phyloP scores from a whole-genome alignment of 192 early-diverging fungal species.

The Coemansia sp. region DNA sequence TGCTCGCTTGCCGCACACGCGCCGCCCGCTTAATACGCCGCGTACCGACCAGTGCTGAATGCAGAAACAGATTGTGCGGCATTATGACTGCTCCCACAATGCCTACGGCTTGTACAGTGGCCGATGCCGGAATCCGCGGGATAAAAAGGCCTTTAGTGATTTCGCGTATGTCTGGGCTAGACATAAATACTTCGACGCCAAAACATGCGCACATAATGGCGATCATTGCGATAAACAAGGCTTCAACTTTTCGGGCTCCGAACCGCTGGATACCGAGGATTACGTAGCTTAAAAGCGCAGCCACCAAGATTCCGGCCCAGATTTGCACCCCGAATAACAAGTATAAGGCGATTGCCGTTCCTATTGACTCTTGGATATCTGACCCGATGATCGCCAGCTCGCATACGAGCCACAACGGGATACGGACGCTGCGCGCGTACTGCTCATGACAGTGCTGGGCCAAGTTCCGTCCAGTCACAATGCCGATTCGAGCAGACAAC shows the following conservation, averaged over 20 bases:
- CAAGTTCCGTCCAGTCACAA: slow-evolving; percentile 64
- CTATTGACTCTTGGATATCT: slow-evolving; percentile 81
- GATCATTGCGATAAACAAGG: slow-evolving; percentile 72
- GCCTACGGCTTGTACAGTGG: slow-evolving; percentile 65
- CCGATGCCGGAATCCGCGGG: slow-evolving; percentile 57
- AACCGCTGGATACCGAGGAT: slow-evolving; percentile 67
- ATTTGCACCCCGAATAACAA: slow-evolving; percentile 70
- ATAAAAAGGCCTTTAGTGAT: slow-evolving; percentile 58
- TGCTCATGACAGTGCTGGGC: slow-evolving; percentile 56
- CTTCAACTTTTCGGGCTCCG: slow-evolving; percentile 70
- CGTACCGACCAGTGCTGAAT: slow-evolving; percentile 74
- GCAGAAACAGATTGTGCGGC: slow-evolving; percentile 91
- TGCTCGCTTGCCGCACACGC: slow-evolving; percentile 48
- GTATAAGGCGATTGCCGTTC: slow-evolving; percentile 84
- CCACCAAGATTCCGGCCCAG: slow-evolving; percentile 73
- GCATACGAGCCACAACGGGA: slow-evolving; percentile 60
- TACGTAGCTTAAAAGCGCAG: slow-evolving; percentile 74
- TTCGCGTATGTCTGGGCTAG: slow-evolving; percentile 49
- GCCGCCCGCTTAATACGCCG: slow-evolving; percentile 46
- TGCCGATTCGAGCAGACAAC: slow-evolving; percentile 61
- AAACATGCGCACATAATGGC: slow-evolving; percentile 74
- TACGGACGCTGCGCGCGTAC: slow-evolving; percentile 43
- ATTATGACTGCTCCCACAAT: slow-evolving; percentile 74
- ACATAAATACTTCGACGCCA: slow-evolving; percentile 63
- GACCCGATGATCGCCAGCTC: slow-evolving; percentile 70